Percentiles rank a stretch among this genome's conserved stretches.
These are phyloP conservation scores for Earliella scabrosa DNA, from an alignment of 1,284 basidiomycete species.

Conservation along the genomic window DNA sequence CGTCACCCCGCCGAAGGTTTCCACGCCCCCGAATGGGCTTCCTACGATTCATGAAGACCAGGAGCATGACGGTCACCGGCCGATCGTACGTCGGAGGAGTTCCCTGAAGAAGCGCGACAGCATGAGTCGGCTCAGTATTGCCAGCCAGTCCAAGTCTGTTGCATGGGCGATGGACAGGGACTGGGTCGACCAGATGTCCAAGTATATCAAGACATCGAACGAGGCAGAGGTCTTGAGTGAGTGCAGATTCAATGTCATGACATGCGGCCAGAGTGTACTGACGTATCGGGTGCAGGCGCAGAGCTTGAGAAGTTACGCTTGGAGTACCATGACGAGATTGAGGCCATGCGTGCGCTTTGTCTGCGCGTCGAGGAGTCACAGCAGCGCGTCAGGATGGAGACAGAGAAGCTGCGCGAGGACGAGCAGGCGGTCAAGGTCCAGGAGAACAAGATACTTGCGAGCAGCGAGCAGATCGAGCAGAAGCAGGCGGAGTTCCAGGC, in stretches of 20 bases:
- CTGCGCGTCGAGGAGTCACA: conserved; percentile 57
- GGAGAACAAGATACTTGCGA: conserved; percentile 52
- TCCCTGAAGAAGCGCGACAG: conserved; percentile 59
- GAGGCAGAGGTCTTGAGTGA: conserved; percentile 61
- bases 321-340: conserved; percentile 62
- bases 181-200: conserved; percentile 56
- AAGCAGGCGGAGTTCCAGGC: conserved; percentile 59
- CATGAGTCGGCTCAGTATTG: conserved; percentile 50
- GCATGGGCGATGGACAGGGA: conserved; percentile 75
- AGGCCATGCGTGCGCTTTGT: conserved; percentile 57
- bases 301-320: conserved; percentile 61
- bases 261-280: background rate
- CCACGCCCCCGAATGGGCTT: conserved; percentile 32
- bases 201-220: conserved; percentile 55
- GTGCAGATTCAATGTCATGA: conserved; percentile 23
- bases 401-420: conserved; percentile 53
- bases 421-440: conserved; percentile 58
- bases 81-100: conserved; percentile 56
- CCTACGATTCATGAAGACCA: conserved; percentile 34
- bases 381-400: conserved; percentile 55
- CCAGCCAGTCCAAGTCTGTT: conserved; percentile 65
- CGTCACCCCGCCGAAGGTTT: conserved; percentile 24
- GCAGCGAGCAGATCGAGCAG: conserved; percentile 57
- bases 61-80: conserved; percentile 29
- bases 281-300: conserved; percentile 39